Evolutionary conservation across 768 basidiomycete species (phyloP), one percentile per base, ranked within the genome.

Genomic region (Trametes elegans): DNA sequence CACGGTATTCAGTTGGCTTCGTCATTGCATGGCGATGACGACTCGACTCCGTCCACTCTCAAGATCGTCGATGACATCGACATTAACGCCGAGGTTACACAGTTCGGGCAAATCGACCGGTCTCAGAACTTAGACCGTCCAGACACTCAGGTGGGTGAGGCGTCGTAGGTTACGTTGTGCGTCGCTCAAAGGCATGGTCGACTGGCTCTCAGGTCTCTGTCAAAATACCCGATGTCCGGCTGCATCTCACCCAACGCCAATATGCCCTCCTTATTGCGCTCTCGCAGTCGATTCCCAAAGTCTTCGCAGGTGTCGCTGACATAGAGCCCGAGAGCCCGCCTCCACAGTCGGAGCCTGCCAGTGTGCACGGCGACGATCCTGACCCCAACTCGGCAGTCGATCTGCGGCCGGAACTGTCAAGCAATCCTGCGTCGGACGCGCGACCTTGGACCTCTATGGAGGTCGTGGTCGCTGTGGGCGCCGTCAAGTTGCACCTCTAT

Each of bases 41-140:
- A 77, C 57, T n/a, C n/a, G n/a, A n/a, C n/a, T n/a, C 58, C 74
- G 11, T 78, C 81, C 16, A 74, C 70, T 1, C 76, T 98, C 53
- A 93, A 91, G 70, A 92, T 99, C 62, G 88, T 99, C 29, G 92
- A 97, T 61, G 90, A 96, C 64, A 93, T 97, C 42, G 77, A 88
- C 55, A 78, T 98, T 55, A 73, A 72, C 4, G 81, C 88, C 8
- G 80, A 87, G 23, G 71, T 94, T 46, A 69, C 82, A 23, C 92
- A 96, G 69, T 78, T 73, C 6, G 75, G 73, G 42, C 75, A 73
- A 13, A 76, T 83, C 36, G 77, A 89, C 63, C 77, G 82, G 16
- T 64, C 66, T n/a, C 66, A 70, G 16, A 77, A 87, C 54, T 66
- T 67, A 28, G 74, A 79, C 31, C 71, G 74, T 51, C 92, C 95